Evolutionary conservation across 495 filamentous ascomycete species (phyloP).

Genomic region (Polyplosphaeria fusca): DNA sequence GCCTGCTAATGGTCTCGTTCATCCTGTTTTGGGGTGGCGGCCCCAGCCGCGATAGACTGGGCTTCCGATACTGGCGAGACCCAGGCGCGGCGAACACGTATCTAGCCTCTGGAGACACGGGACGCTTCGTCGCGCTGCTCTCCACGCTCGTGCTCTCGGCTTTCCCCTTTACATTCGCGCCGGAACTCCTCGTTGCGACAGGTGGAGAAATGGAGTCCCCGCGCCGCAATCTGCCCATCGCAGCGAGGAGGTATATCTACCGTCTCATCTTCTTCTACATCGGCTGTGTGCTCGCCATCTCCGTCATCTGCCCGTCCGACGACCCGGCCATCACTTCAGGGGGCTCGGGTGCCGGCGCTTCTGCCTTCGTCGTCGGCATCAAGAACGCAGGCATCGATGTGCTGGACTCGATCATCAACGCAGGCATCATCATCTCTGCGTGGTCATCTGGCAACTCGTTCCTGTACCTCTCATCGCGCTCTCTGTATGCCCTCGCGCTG

Average conservation of each 20-base stretch:
- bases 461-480: conserved; percentile 56
- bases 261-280: conserved; percentile 60
- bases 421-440: conserved; percentile 67
- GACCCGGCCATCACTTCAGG: conserved; percentile 51
- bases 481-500: conserved; percentile 45
- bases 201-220: conserved; percentile 48
- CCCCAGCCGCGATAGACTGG: conserved; percentile 46
- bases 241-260: conserved; percentile 50
- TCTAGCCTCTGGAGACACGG: conserved; percentile 48
- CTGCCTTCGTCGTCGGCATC: conserved; percentile 60
- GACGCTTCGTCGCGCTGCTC: conserved; percentile 45
- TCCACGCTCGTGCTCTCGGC: conserved; percentile 48
- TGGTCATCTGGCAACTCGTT: conserved; percentile 65
- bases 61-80: conserved; percentile 43
- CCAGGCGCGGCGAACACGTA: conserved; percentile 43
- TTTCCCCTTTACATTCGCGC: conserved; percentile 57
- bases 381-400: conserved; percentile 52
- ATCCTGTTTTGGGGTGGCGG: conserved; percentile 64
- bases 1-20: conserved; percentile 65
- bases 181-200: conserved; percentile 55
- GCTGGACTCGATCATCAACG: conserved; percentile 63
- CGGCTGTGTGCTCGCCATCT: conserved; percentile 55
- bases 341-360: conserved; percentile 53
- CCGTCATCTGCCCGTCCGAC: conserved; percentile 56
- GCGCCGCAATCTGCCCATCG: conserved; percentile 50